Evolutionary conservation across 331 rosid genomes (phyloP).

Genomic region (Acacia pycnantha): DNA sequence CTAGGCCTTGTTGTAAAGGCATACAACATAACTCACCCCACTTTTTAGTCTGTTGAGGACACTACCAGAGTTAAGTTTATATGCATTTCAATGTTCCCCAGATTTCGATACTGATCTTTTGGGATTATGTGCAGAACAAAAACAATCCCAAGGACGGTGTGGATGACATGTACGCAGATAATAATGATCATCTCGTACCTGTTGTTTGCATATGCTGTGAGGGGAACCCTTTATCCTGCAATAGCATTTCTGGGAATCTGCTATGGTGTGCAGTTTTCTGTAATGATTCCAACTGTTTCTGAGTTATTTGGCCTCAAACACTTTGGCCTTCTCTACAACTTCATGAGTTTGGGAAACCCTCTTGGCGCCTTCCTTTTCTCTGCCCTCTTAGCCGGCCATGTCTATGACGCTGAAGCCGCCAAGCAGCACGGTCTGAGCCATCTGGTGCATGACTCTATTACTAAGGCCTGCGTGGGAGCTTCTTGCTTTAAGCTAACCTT

Average conservation of each 20-base stretch:
- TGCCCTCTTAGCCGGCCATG: constrained; percentile 71
- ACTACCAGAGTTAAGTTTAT: not conserved
- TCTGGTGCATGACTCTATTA: constrained; percentile 15
- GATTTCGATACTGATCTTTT: not conserved
- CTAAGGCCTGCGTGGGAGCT: constrained; percentile 60
- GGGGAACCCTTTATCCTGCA: constrained; percentile 65
- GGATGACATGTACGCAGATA: constrained; percentile 73
- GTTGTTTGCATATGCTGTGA: constrained; percentile 65
- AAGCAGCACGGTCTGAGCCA: constrained; percentile 48
- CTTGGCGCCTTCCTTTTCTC: constrained; percentile 84
- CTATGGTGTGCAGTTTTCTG: constrained; percentile 74
- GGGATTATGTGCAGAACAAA: constrained; percentile 35
- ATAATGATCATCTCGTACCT: constrained; percentile 64
- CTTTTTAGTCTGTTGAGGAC: not conserved
- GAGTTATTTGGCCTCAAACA: constrained; percentile 80
- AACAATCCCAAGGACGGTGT: constrained; percentile 65
- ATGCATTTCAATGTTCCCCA: not conserved
- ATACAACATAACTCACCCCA: not conserved
- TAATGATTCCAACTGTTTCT: constrained; percentile 80
- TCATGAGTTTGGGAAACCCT: constrained; percentile 75
- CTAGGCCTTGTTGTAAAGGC: not conserved
- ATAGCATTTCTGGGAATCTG: constrained; percentile 69
- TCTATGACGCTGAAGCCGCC: constrained; percentile 78
- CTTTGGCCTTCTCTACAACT: constrained; percentile 60
- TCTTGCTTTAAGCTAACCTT: constrained; percentile 73